Base-by-base conservation (phyloP, 768 basidiomycete species). In the Boletus sp. region DNA sequence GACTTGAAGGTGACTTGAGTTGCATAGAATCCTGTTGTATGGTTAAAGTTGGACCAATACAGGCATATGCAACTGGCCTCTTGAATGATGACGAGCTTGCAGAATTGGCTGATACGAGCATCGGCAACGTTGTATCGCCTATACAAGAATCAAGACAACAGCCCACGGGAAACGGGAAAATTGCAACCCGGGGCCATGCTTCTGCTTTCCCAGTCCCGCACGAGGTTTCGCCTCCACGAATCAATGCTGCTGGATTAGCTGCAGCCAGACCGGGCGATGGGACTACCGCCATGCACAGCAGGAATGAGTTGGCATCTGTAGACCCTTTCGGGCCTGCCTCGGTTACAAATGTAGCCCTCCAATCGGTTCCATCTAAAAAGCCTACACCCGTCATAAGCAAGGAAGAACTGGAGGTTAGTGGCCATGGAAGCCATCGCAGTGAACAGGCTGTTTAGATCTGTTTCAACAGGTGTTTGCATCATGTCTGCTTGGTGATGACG, bases 401-500 rank as follows among this genome's bases (percentile, higher is more conserved):
- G 45, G 61, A 59, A 47, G 64, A 68, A 30, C 35, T 67, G 23
- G 65, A 69, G 50, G 70, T 66, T 34, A 38, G 55, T 56, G 25
- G 21, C 33, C 29, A 37, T 48, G 42, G 10, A 35, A 14, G 42
- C 35, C 45, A 30, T 6, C 23, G 11, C 17, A 19, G 13, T 34
- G 10, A 37, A 35, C 23, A 19, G 49, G 29, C 7, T 35, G 19
- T 30, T 51, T 47, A 60, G 40, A 45, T 10, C 15, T 15, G 7
- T 68, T 65, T 34, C 49, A 62, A 57, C 63, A 66, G 58, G 54
- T 50, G 9, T 76, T 72, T 51, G 73, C 69, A 7, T 71, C 72
- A 19, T 77, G 76, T 51, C 52, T 78, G 2, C 58, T 78, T 8
- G 66, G 64, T 41, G 67, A 73, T 15, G 63, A 68, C 25, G 75